Base-by-base conservation (phyloP, 202 grass and related monocot species). In the Brachypodium distachyon region DNA sequence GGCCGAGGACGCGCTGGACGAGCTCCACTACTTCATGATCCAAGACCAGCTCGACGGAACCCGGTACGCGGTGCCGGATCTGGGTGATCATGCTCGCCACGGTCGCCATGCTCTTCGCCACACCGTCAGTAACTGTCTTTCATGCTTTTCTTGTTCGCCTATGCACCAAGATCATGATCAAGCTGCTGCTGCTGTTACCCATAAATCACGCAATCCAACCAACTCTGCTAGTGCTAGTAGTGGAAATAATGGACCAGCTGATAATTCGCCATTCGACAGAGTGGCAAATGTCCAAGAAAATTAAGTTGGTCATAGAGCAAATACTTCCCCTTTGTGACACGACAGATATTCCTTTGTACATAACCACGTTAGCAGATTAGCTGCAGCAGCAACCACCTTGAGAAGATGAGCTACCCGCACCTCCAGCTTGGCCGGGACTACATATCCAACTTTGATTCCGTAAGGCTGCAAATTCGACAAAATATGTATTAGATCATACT, bases 11-110 rank as follows among this genome's bases (percentile, higher is more conserved):
- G 60, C 49, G 8, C 48, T 82, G 9, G 80, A 82, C 6, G 80
- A 46, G 40, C 64, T 67, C 46, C 82, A 78, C 47, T 84, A 84
- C 47, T 84, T 84, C 37, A 72, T 44, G 27, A 78, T 84, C 44
- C 66, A 47, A 31, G 82, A 84, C 27, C 28, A 78, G 47, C 46
- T 78, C 10, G 26, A 84, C 13, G 38, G 12, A 27, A 84, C 82
- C 27, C 27, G 9, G 0, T 16, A 84, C n/a, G 74, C 47, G 0
- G 3, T 14, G 1, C 44, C 56, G 0, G 32, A 60, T 3, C 0
- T 77, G 21, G 71, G 12, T 0, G 29, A 14, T 16, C 13, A n/a
- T 12, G 74, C 27, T 5, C n/a, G 3, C 1, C 82, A 78, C 12
- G 54, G n/a, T 0, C 6, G 13, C 21, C 74, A 54, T 36, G 74